Conservation (phyloP, 2,329 filamentous ascomycete genomes). For the Fusarium sp. region DNA sequence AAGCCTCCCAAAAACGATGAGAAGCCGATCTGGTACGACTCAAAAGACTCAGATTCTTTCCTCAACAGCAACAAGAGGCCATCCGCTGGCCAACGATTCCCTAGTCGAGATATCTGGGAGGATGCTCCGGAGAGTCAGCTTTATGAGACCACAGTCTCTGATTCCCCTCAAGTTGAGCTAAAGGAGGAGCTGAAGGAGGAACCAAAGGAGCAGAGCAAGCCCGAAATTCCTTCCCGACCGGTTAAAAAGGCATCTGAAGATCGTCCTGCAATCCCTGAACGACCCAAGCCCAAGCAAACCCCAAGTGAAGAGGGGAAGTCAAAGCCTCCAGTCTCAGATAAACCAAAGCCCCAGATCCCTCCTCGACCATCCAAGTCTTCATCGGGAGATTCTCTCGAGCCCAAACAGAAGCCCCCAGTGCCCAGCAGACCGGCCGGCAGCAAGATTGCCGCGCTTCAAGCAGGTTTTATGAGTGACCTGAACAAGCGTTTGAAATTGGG, state of each 20-base stretch:
- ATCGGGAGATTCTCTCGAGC: conserved; percentile 59
- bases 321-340: conserved; percentile 64
- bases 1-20: conserved; percentile 51
- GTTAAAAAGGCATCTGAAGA: conserved; percentile 59
- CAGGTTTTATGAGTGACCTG: conserved; percentile 92
- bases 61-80: conserved; percentile 68
- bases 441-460: conserved; percentile 93
- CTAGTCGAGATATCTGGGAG: conserved; percentile 95
- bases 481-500: conserved; percentile 91
- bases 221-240: conserved; percentile 52
- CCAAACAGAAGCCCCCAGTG: conserved; percentile 85
- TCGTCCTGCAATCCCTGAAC: conserved; percentile 64
- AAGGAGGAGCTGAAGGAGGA: conserved; percentile 42
- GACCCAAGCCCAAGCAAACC: conserved; percentile 66
- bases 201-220: conserved; percentile 48
- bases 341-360: conserved; percentile 74
- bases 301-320: conserved; percentile 57
- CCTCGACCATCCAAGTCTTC: conserved; percentile 70
- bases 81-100: conserved; percentile 79
- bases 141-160: conserved; percentile 80
- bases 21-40: conserved; percentile 61
- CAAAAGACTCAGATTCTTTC: conserved; percentile 58
- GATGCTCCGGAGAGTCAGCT: conserved; percentile 88
- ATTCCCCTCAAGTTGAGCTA: conserved; percentile 45
- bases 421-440: conserved; percentile 80